Evolutionary conservation across 2,329 filamentous ascomycete genomes (phyloP), one percentile per base, ranked within the genome.

Genomic region (Penicillium frequentans): DNA sequence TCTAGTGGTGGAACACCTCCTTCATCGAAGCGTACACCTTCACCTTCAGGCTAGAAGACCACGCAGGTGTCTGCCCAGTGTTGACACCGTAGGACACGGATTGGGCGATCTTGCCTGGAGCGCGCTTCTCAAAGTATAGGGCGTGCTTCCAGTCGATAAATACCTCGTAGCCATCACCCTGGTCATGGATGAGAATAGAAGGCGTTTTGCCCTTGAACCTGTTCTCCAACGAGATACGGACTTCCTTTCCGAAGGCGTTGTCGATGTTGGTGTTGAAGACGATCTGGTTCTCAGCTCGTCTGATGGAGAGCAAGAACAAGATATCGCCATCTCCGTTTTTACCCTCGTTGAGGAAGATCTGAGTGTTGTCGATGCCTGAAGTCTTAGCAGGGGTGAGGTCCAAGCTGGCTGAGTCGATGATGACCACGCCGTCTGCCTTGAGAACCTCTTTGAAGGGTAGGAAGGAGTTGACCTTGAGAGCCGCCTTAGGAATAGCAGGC

Each of bases 301-400:
- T 53, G 16, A 58, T 26, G 13, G 56, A 58, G 16, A 58, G 26
- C 24, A 55, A 29, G 56, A 58, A 58, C 9, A 58, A 14, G 24
- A 49, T 46, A 21, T 55, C 48, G 16, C 55, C 55, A n/a, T 45
- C n/a, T 23, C 48, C 48, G 19, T 39, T 23, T 2, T 33, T 35
- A 19, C 26, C 27, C 6, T 55, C 52, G 7, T 27, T 35, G 21
- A 58, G 49, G 44, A 44, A 52, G 26, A 58, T 26, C 24, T 55
- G 52, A 9, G 52, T 58, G 43, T 56, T 56, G 21, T 58, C 56
- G 24, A 58, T 55, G 14, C 14, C 31, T n/a, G 14, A 11, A 21
- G 26, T 33, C 48, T 55, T 58, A 2, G 23, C 19, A 0, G 52
- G 52, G n/a, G 48, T 50, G 1, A 50, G 13, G 23, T 58, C 43